Base-by-base conservation (phyloP, 139 green algal genomes). In the Desmodesmus armatus region DNA sequence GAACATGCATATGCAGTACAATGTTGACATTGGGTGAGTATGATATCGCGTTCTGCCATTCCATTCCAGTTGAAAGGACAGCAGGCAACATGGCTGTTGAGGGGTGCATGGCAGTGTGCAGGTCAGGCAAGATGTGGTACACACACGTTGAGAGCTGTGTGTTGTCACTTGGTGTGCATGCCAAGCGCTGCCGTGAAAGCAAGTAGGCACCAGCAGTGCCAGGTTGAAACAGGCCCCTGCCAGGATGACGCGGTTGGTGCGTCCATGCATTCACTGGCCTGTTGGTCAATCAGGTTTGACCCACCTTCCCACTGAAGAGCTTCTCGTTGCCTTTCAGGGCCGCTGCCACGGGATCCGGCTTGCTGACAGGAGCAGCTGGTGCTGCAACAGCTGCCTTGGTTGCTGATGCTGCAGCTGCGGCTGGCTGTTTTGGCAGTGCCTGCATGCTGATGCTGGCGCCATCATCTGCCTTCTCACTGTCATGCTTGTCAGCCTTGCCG, bases 271-370 rank as follows among this genome's bases (percentile, higher is more conserved):
- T 43, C 37, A n/a, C n/a, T n/a, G n/a, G n/a, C n/a, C 7, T 43
- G 27, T 51, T 47, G 37, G 7, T 55, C 13, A 47, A 25, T 47
- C 41, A n/a, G 21, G 19, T 11, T 6, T 37, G 31, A 33, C 78
- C 39, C 27, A 89, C 89, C 82, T 89, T 84, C 21, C 62, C 62
- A 4, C 9, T 53, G 39, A 93, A 89, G 0, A 93, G 85, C 29
- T 47, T 40, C 27, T 83, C 85, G 33, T 93, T 93, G 39, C 83
- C 83, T 25, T 87, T 86, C 19, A 92, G 62, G 3, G 72, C 80
- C 11, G 78, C 63, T 7, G 63, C 63, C 5, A 91, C 60, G 3
- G 47, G 6, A 40, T 91, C 82, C 55, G 29, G n/a, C n/a, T 37
- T 35, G 83, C 27, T 60, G n/a, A 39, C 40, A 51, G 78, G 71